Conservation (phyloP, 176 grass and related monocot species). For the Leersia perrieri region DNA sequence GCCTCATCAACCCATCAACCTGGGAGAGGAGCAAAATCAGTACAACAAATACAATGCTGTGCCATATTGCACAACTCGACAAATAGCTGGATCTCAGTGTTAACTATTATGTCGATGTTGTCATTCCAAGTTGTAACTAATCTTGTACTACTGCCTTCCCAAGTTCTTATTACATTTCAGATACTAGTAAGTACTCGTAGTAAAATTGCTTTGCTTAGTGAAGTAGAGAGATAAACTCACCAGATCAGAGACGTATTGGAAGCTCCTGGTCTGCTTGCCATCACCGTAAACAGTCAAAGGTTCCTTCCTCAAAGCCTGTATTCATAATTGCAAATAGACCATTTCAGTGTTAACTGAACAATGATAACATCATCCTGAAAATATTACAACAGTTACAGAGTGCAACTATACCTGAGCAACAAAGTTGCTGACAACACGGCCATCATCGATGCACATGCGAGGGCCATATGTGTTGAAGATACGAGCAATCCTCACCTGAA, state of each 20-base stretch:
- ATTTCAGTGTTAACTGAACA: slow-evolving; percentile 14
- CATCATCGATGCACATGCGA: slow-evolving; percentile 96
- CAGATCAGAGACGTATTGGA: slow-evolving; percentile 95
- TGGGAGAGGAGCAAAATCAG: slow-evolving; percentile 35
- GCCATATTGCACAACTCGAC: background rate
- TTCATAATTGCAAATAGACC: background rate
- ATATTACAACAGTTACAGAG: background rate
- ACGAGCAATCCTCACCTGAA: slow-evolving; percentile 78
- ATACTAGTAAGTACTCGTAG: no score
- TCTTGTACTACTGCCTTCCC: background rate
- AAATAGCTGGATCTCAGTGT: background rate
- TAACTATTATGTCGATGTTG: background rate
- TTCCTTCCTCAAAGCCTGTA: slow-evolving; percentile 78
- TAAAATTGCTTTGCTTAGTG: background rate
- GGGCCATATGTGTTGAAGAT: slow-evolving; percentile 94
- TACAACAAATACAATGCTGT: background rate
- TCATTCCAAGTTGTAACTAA: background rate
- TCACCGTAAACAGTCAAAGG: slow-evolving; percentile 88
- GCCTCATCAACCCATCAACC: slow-evolving; percentile 88
- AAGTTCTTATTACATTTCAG: background rate
- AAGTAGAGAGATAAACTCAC: slow-evolving; percentile 30
- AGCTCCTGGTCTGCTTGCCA: slow-evolving; percentile 96
- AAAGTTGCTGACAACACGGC: slow-evolving; percentile 94
- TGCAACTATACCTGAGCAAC: slow-evolving; percentile 69
- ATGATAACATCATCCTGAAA: background rate